Conservation (phyloP, 2,329 filamentous ascomycete genomes). For the Fusarium heterosporum region DNA sequence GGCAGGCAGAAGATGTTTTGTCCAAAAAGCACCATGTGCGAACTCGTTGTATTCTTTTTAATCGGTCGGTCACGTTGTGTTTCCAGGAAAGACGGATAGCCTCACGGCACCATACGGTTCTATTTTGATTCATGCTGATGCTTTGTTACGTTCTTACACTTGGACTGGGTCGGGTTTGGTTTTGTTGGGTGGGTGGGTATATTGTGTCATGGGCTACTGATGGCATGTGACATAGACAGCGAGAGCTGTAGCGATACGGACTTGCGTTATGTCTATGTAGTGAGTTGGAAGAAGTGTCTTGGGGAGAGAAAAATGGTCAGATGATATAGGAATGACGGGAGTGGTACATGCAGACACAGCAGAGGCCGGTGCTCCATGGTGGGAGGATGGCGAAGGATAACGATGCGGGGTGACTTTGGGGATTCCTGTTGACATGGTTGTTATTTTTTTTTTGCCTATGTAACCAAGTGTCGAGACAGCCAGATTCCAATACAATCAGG, state of each 20-base stretch:
- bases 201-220: conserved; percentile 1
- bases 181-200: background rate
- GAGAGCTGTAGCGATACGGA: background rate
- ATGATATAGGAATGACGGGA: background rate
- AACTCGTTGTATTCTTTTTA: conserved; percentile 40
- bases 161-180: conserved; percentile 3
- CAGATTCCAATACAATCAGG: conserved; percentile 19
- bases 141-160: conserved; percentile 36
- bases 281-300: conserved; percentile 13
- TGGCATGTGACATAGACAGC: conserved; percentile 11
- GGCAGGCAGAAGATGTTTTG: conserved; percentile 15
- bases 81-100: conserved; percentile 54
- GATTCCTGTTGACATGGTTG: conserved; percentile 16
- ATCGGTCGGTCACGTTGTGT: conserved; percentile 46
- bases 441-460: conserved; percentile 22
- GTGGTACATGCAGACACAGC: conserved; percentile 2
- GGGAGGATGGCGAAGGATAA: conserved; percentile 23
- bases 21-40: conserved; percentile 35
- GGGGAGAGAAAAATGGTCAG: conserved; percentile 3
- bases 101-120: conserved; percentile 54
- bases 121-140: conserved; percentile 41
- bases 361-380: conserved; percentile 9
- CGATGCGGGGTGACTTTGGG: conserved; percentile 24
- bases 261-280: conserved; percentile 8
- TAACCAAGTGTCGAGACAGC: conserved; percentile 28